Conservation (phyloP, 2,329 filamentous ascomycete species). For the Cladosporium sp. region DNA sequence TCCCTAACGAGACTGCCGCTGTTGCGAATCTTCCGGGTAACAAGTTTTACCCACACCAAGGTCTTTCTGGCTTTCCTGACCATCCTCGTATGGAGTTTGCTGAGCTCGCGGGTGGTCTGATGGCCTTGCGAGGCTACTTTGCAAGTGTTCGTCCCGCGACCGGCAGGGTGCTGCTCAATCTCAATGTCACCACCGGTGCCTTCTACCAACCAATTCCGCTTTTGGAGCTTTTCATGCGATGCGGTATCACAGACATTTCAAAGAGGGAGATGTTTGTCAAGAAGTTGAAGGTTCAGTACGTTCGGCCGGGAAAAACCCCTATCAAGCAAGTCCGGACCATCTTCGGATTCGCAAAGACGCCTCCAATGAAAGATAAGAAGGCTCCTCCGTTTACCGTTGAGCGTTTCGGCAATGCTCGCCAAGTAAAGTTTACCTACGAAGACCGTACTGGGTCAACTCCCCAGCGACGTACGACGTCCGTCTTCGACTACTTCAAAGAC, state of each 20-base stretch:
- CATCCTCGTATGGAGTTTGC: slow-evolving; percentile 28
- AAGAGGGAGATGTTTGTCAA: slow-evolving; percentile 23
- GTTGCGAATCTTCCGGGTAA: slow-evolving; percentile 48
- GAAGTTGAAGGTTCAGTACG: slow-evolving; percentile 27
- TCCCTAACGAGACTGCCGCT: slow-evolving; percentile 35
- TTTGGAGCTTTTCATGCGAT: slow-evolving; percentile 30
- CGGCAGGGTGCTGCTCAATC: slow-evolving; percentile 53
- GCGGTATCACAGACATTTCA: slow-evolving; percentile 18
- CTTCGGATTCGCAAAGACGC: slow-evolving; percentile 36
- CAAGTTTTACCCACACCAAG: slow-evolving; percentile 44
- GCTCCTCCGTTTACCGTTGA: slow-evolving; percentile 13
- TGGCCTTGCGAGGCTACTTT: slow-evolving; percentile 56
- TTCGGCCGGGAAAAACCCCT: not conserved
- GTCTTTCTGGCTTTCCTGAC: not conserved
- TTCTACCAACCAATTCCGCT: slow-evolving; percentile 45
- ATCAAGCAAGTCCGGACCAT: slow-evolving; percentile 40
- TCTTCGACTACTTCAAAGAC: slow-evolving; percentile 46
- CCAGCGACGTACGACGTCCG: slow-evolving; percentile 39
- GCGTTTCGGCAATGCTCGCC: slow-evolving; percentile 34
- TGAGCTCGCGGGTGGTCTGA: slow-evolving; percentile 46
- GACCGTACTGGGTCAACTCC: slow-evolving; percentile 17
- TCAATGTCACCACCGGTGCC: slow-evolving; percentile 56
- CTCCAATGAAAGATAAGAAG: slow-evolving; percentile 15
- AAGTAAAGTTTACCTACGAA: slow-evolving; percentile 45
- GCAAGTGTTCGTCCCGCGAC: slow-evolving; percentile 55